Conservation (phyloP, 768 basidiomycete genomes). For the Paxillus ammoniavirescens region DNA sequence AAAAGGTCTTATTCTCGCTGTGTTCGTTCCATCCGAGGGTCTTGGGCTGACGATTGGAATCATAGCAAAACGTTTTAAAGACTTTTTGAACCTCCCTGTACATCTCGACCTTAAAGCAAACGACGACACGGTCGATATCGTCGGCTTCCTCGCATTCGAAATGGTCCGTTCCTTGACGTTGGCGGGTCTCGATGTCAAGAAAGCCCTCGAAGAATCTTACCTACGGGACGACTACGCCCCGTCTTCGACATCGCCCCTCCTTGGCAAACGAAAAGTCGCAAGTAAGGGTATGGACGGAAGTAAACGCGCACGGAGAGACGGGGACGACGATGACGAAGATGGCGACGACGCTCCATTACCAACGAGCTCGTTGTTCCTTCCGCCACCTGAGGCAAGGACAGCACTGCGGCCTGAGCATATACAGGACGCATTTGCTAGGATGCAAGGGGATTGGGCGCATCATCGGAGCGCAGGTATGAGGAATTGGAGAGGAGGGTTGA, state of each 20-base stretch:
- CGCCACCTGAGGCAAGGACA: slow-evolving; percentile 78
- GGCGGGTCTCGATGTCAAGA: slow-evolving; percentile 83
- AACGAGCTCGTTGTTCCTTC: slow-evolving; percentile 72
- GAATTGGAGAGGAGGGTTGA: slow-evolving; percentile 85
- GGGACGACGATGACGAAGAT: slow-evolving; percentile 53
- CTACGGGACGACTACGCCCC: slow-evolving; percentile 60
- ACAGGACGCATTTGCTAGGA: slow-evolving; percentile 85
- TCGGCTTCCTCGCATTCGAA: slow-evolving; percentile 96
- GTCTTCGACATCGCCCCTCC: slow-evolving; percentile 46
- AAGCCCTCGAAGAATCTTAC: slow-evolving; percentile 69
- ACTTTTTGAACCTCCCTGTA: slow-evolving; percentile 86
- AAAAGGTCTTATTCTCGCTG: slow-evolving; percentile 61
- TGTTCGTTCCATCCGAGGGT: neutral
- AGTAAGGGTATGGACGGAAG: slow-evolving; percentile 40
- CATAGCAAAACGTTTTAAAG: slow-evolving; percentile 88
- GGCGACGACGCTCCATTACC: slow-evolving; percentile 66
- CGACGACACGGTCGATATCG: slow-evolving; percentile 94
- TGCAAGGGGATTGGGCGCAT: slow-evolving; percentile 86
- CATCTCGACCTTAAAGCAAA: slow-evolving; percentile 87
- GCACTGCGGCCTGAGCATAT: slow-evolving; percentile 83
- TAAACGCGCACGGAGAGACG: slow-evolving; percentile 52
- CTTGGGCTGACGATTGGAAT: neutral
- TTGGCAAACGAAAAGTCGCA: slow-evolving; percentile 68
- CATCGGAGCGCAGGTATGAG: slow-evolving; percentile 81
- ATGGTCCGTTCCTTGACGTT: slow-evolving; percentile 93